Conservation (phyloP, 768 basidiomycete species). For the Suillus occidentalis region DNA sequence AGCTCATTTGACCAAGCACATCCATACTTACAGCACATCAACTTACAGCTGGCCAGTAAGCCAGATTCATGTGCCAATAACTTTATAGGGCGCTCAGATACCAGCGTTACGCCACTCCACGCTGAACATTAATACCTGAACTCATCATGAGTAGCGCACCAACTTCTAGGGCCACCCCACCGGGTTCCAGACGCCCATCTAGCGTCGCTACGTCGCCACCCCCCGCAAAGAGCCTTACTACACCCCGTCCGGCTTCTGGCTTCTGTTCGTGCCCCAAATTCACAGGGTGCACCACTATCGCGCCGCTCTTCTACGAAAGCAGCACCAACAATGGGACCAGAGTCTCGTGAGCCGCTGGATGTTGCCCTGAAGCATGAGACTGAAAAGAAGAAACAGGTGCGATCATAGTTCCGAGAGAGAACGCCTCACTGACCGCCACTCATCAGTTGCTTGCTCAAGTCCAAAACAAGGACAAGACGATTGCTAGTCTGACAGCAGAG, state of each 20-base stretch:
- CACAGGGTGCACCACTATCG: conserved; percentile 42
- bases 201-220: conserved; percentile 43
- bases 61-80: conserved; percentile 8
- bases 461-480: conserved; percentile 76
- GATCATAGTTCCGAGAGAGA: conserved; percentile 19
- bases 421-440: conserved; percentile 13
- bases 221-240: conserved; percentile 47
- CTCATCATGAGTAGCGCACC: conserved; percentile 44
- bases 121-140: not conserved
- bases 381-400: conserved; percentile 78
- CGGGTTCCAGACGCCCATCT: conserved; percentile 45
- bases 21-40: not conserved
- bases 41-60: conserved; percentile 11
- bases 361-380: conserved; percentile 73
- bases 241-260: conserved; percentile 61
- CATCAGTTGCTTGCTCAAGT: conserved; percentile 72
- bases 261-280: conserved; percentile 51
- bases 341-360: conserved; percentile 55
- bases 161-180: conserved; percentile 43
- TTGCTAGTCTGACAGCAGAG: conserved; percentile 59
- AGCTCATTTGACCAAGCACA: not conserved
- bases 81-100: not conserved
- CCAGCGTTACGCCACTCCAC: conserved; percentile 9
- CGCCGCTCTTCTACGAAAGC: conserved; percentile 55
- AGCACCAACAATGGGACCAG: conserved; percentile 41